Base-by-base conservation (phyloP, 305 asterid genomes). In the Fraxinus sp. region DNA sequence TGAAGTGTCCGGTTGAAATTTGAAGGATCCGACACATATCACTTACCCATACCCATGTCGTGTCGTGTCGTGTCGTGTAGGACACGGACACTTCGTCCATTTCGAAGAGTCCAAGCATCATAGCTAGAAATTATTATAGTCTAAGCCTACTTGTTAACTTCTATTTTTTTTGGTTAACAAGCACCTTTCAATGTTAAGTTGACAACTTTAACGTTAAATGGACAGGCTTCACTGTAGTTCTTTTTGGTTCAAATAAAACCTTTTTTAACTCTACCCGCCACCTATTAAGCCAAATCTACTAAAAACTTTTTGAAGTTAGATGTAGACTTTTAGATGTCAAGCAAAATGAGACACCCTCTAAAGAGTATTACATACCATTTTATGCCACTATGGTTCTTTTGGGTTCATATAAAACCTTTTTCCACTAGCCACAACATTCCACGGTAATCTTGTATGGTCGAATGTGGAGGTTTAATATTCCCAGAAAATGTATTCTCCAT, bases 61-160 rank as follows among this genome's bases (percentile, higher is more conserved):
- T 24, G 26, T 24, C 26, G 26, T 24, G 26, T 24, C 26, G 26
- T 24, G 26, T 24, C 26, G 26, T 24, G 26, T 24, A 24, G 0
- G 26, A 24, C 26, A 24, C 26, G 26, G 26, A 0, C 26, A 24
- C 26, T 24, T 24, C 26, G 26, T 24, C 26, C 26, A 24, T 24
- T 24, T 24, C 26, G 26, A 24, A 24, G 26, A 24, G 26, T 24
- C 26, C 26, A 24, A 24, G 26, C 26, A 24, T 24, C 26, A 24
- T 24, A 24, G 26, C 26, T 24, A 92, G 93, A 10, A 49, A 68
- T 28, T 26, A 28, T 26, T 68, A 26, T 18, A 68, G n/a, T 68
- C 75, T 68, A 11, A 10, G 36, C 74, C 22, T 62, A 22, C 71
- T 66, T 49, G 59, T 49, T 55, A 16, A n/a, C 64, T 49, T 52